phyloP scores from a whole-genome alignment of 2,329 filamentous ascomycete genomes.

The Beauveria medogensis region DNA sequence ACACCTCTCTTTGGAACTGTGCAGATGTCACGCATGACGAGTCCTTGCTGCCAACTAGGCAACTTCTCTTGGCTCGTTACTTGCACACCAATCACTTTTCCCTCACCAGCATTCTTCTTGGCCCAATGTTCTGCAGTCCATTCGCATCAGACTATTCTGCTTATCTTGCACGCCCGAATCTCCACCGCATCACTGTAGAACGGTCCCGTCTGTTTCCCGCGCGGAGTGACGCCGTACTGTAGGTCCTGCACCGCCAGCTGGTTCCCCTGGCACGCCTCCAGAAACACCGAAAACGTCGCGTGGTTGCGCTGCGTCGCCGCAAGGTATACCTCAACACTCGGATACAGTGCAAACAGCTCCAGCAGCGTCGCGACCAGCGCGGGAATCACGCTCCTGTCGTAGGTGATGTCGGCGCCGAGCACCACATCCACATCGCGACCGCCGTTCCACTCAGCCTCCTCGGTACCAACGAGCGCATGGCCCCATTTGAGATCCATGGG shows the following conservation, averaged over 20 bases:
- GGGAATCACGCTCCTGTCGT: conserved; percentile 57
- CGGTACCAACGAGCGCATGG: conserved; percentile 47
- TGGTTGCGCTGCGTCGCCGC: conserved; percentile 64
- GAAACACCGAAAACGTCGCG: conserved; percentile 58
- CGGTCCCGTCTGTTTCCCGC: conserved; percentile 46
- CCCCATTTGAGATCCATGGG: conserved; percentile 59
- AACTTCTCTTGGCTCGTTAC: no score
- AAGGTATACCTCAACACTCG: conserved; percentile 52
- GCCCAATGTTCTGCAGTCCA: background rate
- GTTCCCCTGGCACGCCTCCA: conserved; percentile 46
- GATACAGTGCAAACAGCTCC: conserved; percentile 51
- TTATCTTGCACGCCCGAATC: conserved; percentile 42
- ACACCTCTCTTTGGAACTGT: background rate
- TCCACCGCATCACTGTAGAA: conserved; percentile 55
- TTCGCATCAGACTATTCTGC: background rate
- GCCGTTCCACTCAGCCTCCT: conserved; percentile 45
- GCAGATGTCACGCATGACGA: background rate
- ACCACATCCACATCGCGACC: conserved; percentile 50
- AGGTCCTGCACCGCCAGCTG: conserved; percentile 35
- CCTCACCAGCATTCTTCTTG: background rate
- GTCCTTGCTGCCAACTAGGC: no score
- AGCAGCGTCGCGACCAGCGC: conserved; percentile 56
- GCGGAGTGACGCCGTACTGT: conserved; percentile 31
- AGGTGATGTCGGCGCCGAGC: conserved; percentile 71
- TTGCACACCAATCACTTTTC: background rate